Evolutionary conservation across 305 asterid species (phyloP), one percentile per base, ranked within the genome.

Genomic region (Fraxinus xanthoxyloides): DNA sequence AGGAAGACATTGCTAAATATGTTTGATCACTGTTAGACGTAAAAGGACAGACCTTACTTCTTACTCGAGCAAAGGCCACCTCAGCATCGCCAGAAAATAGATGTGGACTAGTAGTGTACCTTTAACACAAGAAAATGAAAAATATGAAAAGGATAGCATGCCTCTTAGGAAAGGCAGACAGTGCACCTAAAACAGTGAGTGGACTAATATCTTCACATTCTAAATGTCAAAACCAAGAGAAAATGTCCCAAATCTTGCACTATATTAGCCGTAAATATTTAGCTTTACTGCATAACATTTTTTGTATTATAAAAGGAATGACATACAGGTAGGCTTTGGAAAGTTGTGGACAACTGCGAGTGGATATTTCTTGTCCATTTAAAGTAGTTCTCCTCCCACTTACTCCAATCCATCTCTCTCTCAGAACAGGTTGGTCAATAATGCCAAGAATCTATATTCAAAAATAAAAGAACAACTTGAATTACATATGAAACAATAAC

Each of bases 31-130:
- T 85, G 31, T 48, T 81, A 51, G 80, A 38, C 63, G 86, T 48
- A 84, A 70, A 79, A 19, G 77, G 59, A 75, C 80, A 43, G 80
- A 93, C 99, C 98, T 94, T 91, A 81, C 82, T 85, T 84, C 97
- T 93, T 82, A 94, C 97, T 79, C 97, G 92, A 86, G 95, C 84
- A 26, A 93, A 96, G 43, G 99, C 98, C 79, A 88, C 88, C 86
- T 89, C 98, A 28, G 97, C 98, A 30, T 91, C 97, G 56, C 92
- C 97, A 35, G 86, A 85, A 84, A 96, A 96, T 83, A 96, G 90
- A 92, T 96, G 99, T 28, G 99, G 99, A 88, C 99, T 94, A 80
- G 99, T 94, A 31, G 99, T 94, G 89, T 96, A 96, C 89, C 98
- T 96, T 86, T 76, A 80, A 80, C 78, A 82, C 67, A 51, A 69